Evolutionary conservation across 225 moss, liverwort and hornwort genomes (phyloP).

Genomic region (Asterella californica): DNA sequence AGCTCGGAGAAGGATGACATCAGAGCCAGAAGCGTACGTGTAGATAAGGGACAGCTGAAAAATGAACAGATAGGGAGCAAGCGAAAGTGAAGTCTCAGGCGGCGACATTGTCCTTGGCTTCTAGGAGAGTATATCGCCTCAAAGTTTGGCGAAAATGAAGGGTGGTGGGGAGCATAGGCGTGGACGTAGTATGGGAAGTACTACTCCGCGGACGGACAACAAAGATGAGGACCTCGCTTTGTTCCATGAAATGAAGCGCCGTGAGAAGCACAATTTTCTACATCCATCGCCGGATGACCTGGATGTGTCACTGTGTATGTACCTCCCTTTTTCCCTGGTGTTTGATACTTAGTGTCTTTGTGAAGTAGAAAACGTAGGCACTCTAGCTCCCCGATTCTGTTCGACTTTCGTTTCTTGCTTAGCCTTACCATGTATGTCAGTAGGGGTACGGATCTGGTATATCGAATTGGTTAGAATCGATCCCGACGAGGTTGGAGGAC

Average conservation of each 20-base stretch:
- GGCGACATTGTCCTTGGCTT: background rate
- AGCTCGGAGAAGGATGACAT: constrained; percentile 18
- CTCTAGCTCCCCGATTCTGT: background rate
- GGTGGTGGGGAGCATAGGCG: constrained; percentile 45
- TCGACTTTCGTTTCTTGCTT: background rate
- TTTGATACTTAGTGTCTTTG: background rate
- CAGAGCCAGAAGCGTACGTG: background rate
- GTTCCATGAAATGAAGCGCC: constrained; percentile 51
- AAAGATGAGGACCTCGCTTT: constrained; percentile 53
- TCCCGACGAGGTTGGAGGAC: background rate
- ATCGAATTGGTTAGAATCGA: background rate
- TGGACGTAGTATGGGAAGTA: constrained; percentile 50
- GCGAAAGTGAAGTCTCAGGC: background rate
- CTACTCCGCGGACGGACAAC: constrained; percentile 28
- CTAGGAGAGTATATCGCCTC: background rate
- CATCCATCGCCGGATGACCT: constrained; percentile 45
- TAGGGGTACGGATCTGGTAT: background rate
- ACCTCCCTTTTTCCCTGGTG: background rate
- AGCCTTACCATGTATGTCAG: background rate
- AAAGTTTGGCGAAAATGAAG: constrained; percentile 29
- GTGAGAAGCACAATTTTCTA: constrained; percentile 48
- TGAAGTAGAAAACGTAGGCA: background rate
- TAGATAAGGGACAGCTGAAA: background rate
- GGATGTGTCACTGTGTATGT: constrained; percentile 44
- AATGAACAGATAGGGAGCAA: constrained; percentile 8